phyloP scores from a whole-genome alignment of 305 asterid species.

The Fraxinus ornus region DNA sequence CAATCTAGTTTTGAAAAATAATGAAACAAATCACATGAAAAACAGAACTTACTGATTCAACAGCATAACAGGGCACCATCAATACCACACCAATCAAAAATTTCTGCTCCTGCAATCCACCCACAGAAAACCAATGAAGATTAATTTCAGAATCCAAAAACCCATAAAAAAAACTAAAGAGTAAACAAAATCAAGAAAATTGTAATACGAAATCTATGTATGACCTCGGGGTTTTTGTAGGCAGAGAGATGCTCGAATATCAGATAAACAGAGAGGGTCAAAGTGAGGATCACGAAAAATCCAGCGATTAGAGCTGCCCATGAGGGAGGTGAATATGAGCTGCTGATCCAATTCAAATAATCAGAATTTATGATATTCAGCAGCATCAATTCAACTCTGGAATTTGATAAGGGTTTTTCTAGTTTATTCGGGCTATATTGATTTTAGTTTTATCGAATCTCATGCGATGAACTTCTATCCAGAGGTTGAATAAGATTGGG shows the following conservation, averaged over 20 bases:
- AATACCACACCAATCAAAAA: constrained; percentile 88
- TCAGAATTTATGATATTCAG: constrained; percentile 39
- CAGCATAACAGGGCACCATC: constrained; percentile 94
- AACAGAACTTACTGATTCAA: constrained; percentile 73
- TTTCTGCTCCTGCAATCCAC: constrained; percentile 76
- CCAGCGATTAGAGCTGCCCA: constrained; percentile 90
- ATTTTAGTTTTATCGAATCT: constrained; percentile 24
- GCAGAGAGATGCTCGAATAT: constrained; percentile 81
- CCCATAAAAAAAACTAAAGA: not conserved
- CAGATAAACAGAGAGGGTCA: constrained; percentile 73
- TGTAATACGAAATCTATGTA: not conserved
- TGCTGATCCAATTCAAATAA: constrained; percentile 35
- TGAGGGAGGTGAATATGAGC: constrained; percentile 64
- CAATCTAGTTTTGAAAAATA: constrained; percentile 16
- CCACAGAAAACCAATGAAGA: constrained; percentile 22
- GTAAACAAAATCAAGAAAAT: not conserved
- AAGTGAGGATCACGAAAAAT: constrained; percentile 46
- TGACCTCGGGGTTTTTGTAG: constrained; percentile 92
- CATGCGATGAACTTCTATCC: constrained; percentile 12
- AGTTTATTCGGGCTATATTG: not conserved
- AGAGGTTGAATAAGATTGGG: not conserved
- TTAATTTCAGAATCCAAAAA: not conserved
- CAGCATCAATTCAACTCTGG: constrained; percentile 49
- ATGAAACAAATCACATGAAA: not conserved
- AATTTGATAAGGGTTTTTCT: not conserved